A percentile compares a stretch with the other conserved stretches of the same genome.
These are phyloP conservation scores for Paradendryphiella salina DNA, from an alignment of 2,329 filamentous ascomycete genomes.

Conservation along the genomic window DNA sequence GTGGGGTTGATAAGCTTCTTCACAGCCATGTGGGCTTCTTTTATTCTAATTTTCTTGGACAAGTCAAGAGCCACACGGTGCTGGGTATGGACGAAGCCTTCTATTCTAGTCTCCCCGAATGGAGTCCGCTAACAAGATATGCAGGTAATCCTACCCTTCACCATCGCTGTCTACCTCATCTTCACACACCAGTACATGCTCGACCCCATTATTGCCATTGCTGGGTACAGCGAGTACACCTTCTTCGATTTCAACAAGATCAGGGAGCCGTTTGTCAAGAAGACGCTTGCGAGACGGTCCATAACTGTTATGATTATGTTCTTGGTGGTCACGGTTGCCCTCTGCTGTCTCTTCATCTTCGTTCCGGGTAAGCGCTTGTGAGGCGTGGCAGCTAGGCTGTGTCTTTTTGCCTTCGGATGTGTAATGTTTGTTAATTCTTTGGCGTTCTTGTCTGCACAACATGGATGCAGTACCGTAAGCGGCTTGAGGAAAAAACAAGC, in stretches of 20 bases:
- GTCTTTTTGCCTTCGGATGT: conserved; percentile 15
- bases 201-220: conserved; percentile 83
- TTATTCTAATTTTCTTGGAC: conserved; percentile 89
- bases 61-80: conserved; percentile 72
- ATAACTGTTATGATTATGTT: conserved; percentile 79
- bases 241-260: conserved; percentile 89
- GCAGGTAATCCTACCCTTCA: conserved; percentile 84
- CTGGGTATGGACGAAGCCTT: conserved; percentile 67
- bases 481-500: conserved; percentile 1
- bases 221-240: conserved; percentile 95
- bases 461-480: conserved; percentile 3
- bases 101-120: neutral
- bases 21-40: conserved; percentile 90
- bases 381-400: neutral
- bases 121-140: neutral
- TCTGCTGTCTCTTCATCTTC: conserved; percentile 89
- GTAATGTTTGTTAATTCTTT: conserved; percentile 26
- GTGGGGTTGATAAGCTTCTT: conserved; percentile 85
- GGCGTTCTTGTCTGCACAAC: conserved; percentile 16
- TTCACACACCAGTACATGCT: conserved; percentile 91
- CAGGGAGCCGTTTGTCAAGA: conserved; percentile 86
- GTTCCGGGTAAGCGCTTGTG: conserved; percentile 85
- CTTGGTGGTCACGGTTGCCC: conserved; percentile 73
- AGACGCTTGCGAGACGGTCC: conserved; percentile 80
- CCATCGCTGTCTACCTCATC: conserved; percentile 75